Percentiles rank a stretch among this genome's conserved stretches.
phyloP scores from a whole-genome alignment of 1,284 basidiomycete genomes.

The Ustanciosporium gigantosporum region DNA sequence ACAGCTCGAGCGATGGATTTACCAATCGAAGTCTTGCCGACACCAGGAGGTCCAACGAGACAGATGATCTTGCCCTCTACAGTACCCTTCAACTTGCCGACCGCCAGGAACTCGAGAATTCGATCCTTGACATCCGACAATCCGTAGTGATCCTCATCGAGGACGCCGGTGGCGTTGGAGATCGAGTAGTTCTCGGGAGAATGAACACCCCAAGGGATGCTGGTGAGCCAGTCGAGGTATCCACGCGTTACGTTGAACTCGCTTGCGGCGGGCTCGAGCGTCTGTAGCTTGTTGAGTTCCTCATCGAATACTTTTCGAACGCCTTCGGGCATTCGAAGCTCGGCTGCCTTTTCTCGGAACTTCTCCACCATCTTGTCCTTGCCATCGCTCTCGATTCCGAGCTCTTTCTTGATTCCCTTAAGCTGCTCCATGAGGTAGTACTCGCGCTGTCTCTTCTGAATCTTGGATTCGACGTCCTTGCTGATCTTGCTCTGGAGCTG shows the following conservation, averaged over 20 bases:
- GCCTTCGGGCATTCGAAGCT: conserved; percentile 87
- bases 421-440: conserved; percentile 99
- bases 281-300: conserved; percentile 87
- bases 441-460: conserved; percentile 93
- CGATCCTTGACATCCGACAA: conserved; percentile 92
- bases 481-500: conserved; percentile 93
- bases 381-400: conserved; percentile 94
- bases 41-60: conserved; percentile 93
- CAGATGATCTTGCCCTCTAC: conserved; percentile 99
- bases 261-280: conserved; percentile 83
- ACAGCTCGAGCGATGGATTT: conserved; percentile 90
- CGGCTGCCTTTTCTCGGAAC: conserved; percentile 85
- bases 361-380: conserved; percentile 97
- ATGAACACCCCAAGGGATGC: conserved; percentile 95
- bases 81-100: conserved; percentile 91
- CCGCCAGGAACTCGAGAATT: conserved; percentile 96
- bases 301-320: conserved; percentile 96
- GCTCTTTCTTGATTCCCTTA: conserved; percentile 97
- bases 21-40: conserved; percentile 84
- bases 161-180: conserved; percentile 76
- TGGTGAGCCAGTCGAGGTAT: conserved; percentile 66
- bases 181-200: conserved; percentile 93
- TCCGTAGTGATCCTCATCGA: conserved; percentile 96
- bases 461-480: conserved; percentile 92
- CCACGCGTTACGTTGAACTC: conserved; percentile 78